Base-by-base conservation (phyloP, 495 filamentous ascomycete species). In the Talaromyces proteolyticus region DNA sequence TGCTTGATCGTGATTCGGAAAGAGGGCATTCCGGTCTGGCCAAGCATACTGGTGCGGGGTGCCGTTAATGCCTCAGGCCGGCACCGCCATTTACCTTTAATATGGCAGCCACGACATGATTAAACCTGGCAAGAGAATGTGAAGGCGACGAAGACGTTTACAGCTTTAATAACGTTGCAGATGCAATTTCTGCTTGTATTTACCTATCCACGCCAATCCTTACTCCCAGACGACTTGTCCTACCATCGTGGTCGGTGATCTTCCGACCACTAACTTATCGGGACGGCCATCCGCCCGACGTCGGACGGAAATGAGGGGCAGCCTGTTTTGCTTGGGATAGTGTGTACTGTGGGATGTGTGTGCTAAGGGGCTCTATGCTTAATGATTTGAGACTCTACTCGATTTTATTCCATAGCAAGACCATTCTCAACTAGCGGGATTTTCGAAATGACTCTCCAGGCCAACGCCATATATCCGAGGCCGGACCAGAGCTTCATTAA, bases 401-500 rank as follows among this genome's bases (percentile, higher is more conserved):
- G 26, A n/a, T 6, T 51, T 50, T 21, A 25, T 17, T 34, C 14
- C 8, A 8, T 1, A 34, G 4, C 8, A 34, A 14, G 14, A 34
- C 14, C 8, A 34, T 34, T 10, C 4, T 4, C 29, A 10, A 14
- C 29, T 34, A 10, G 8, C 29, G 29, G 14, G 8, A 34, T 10
- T 8, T 34, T 34, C 29, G 67, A 34, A 20, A 84, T 83, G 80
- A 76, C 81, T 50, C 71, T 84, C 46, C 80, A 78, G 59, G 63
- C 76, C 17, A 73, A 66, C 49, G 77, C 80, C 26, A 63, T 91
- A 23, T 91, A 82, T 60, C 78, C 85, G 42, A 73, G 80, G 48
- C 62, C 70, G 25, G 75, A 86, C 41, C 77, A 77, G 18, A 77
- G 77, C 34, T 80, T 67, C 23, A 71, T 79, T 52, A 77, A 82